Base-by-base conservation (phyloP, 1,139 yeast genomes). In the Debaryomycetaceae sp. region DNA sequence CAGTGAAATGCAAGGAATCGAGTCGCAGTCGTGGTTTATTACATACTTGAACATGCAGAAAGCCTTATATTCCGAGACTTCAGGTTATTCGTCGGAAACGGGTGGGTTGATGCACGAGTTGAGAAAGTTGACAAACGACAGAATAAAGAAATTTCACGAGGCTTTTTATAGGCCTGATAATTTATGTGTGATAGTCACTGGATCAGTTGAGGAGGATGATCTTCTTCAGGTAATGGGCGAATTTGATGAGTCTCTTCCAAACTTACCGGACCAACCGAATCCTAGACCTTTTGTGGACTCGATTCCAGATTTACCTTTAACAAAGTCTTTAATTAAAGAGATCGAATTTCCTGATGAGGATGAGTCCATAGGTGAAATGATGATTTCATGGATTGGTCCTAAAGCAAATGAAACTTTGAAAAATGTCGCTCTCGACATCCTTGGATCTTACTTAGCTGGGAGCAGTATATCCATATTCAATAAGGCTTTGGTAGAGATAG, bases 1-100 rank as follows among this genome's bases (percentile, higher is more conserved):
- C 62, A 86, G 95, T 47, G 99, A 95, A 66, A 95, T 95, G 98
- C 97, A 90, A 60, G 98, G 91, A 14, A 84, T 87, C 45, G 96
- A 90, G 62, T 80, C 81, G 54, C 87, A 85, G 51, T 77, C 91
- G n/a, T 83, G 85, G 80, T 86, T 83, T 51, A 69, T 88, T 27
- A 66, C 87, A n/a, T 76, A 76, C 53, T 66, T 83, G 51, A 80
- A 79, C 45, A 69, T 83, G 57, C 88, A 87, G 58, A 76, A 84
- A 56, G 58, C 78, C 1, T 60, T 90, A 51, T 90, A 81, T 55
- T 68, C 75, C 3, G 60, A 72, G 11, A 68, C 76, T 3, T 85
- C 93, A 24, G 97, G 96, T 2, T 95, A 90, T 58, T 80, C 93
- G 6, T 84, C 95, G 5, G 97, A 95, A 63, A 91, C 99, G 6